These are phyloP conservation scores for Claviceps digitariae DNA, from an alignment of 2,329 filamentous ascomycete genomes.

Conservation along the genomic window DNA sequence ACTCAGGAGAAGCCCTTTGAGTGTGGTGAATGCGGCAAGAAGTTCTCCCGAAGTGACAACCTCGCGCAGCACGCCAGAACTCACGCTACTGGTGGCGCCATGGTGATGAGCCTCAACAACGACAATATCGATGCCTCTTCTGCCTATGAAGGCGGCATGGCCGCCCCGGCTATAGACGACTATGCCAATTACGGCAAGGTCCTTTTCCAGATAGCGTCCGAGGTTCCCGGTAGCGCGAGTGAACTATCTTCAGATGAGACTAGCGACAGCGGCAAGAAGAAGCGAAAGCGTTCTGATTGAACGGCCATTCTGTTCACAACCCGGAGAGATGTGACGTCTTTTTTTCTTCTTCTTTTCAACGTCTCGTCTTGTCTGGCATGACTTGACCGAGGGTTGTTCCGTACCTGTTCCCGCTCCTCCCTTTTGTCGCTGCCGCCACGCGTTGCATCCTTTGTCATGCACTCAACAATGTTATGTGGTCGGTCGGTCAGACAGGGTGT, in stretches of 20 bases:
- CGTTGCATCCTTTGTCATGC: background rate
- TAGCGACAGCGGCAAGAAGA: constrained; percentile 35
- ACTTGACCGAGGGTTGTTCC: background rate
- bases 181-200: constrained; percentile 58
- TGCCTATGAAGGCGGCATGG: constrained; percentile 28
- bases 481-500: constrained; percentile 16
- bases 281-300: constrained; percentile 66
- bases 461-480: constrained; percentile 4
- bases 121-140: constrained; percentile 48
- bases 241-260: constrained; percentile 43
- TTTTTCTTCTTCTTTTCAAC: too few relatives aligned
- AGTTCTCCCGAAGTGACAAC: constrained; percentile 97
- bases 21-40: constrained; percentile 96
- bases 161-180: constrained; percentile 40
- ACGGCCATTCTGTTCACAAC: background rate
- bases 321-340: background rate
- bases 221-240: constrained; percentile 52
- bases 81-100: constrained; percentile 67
- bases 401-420: constrained; percentile 3
- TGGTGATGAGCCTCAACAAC: constrained; percentile 81
- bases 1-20: constrained; percentile 98
- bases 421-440: background rate
- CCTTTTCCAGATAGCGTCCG: constrained; percentile 68
- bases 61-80: constrained; percentile 91
- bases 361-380: background rate